A percentile compares a stretch with the other conserved stretches of the same genome.
phyloP scores from a whole-genome alignment of 2,329 filamentous ascomycete species.

The Thermoascus crustaceus region DNA sequence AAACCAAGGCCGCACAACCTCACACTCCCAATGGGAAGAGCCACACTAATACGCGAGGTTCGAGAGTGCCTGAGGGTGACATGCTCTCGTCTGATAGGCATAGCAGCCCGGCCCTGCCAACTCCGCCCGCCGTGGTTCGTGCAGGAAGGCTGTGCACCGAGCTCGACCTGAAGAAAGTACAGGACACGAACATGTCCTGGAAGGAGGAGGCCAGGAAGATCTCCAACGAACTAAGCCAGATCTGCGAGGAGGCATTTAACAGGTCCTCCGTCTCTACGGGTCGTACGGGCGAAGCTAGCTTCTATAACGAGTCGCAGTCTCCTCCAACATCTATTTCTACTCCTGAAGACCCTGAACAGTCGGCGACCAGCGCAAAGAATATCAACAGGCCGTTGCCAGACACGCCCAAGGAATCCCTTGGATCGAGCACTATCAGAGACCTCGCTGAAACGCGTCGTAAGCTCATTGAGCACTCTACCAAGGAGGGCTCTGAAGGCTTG shows the following conservation, averaged over 20 bases:
- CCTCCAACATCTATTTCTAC: conserved; percentile 41
- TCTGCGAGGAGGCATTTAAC: conserved; percentile 89
- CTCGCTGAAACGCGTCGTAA: conserved; percentile 51
- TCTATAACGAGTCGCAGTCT: conserved; percentile 40
- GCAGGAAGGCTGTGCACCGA: conserved; percentile 20
- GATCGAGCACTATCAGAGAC: conserved; percentile 46
- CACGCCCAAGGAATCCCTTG: conserved; percentile 40
- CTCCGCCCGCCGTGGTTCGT: conserved; percentile 31
- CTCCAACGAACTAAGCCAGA: conserved; percentile 75
- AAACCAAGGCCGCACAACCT: conserved; percentile 14
- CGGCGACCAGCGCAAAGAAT: conserved; percentile 10
- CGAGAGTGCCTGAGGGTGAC: conserved; percentile 14
- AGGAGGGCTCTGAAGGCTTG: conserved; percentile 36
- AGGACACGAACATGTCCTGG: conserved; percentile 44
- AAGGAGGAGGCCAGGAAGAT: conserved; percentile 76
- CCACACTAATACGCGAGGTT: conserved; percentile 14
- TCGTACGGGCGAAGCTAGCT: conserved; percentile 36
- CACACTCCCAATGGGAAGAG: conserved; percentile 17
- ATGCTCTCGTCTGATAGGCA: conserved; percentile 17
- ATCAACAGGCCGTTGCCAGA: conserved; percentile 38
- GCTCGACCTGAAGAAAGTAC: conserved; percentile 34
- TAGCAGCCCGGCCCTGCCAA: conserved; percentile 33
- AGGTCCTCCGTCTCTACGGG: conserved; percentile 50
- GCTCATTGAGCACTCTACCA: conserved; percentile 44
- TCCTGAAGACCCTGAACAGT: conserved; percentile 17